Percentiles rank a stretch among this genome's conserved stretches.
Evolutionary conservation across 176 grass and related monocot species (phyloP).

Genomic region (Lolium perenne): DNA sequence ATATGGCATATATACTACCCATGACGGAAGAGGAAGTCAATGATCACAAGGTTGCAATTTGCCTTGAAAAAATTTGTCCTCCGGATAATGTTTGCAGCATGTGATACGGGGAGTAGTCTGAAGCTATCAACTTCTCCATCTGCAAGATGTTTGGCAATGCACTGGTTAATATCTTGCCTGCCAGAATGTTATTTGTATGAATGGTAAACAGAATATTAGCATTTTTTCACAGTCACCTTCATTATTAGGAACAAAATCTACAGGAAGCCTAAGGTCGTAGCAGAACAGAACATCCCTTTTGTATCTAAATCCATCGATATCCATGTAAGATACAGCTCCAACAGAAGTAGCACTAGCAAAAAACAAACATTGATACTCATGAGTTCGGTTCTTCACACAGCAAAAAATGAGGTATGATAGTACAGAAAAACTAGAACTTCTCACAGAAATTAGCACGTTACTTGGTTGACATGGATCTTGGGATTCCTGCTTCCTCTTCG

Average conservation of each 20-base stretch:
- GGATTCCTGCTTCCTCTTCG: slow-evolving; percentile 95
- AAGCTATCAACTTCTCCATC: slow-evolving; percentile 97
- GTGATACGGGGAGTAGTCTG: slow-evolving; percentile 62
- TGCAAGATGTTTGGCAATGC: slow-evolving; percentile 36
- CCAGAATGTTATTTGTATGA: background rate
- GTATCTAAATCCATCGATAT: slow-evolving; percentile 82
- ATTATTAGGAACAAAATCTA: slow-evolving; percentile 81
- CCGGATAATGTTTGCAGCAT: slow-evolving; percentile 73
- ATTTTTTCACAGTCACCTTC: slow-evolving; percentile 53
- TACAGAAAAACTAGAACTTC: background rate
- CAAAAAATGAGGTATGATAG: background rate
- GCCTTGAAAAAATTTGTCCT: slow-evolving; percentile 78
- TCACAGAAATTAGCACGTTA: slow-evolving; percentile 51
- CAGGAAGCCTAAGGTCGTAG: slow-evolving; percentile 84
- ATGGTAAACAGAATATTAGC: background rate
- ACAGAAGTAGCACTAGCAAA: slow-evolving; percentile 67
- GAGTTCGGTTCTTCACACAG: background rate
- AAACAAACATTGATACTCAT: slow-evolving; percentile 24
- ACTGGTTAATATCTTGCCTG: slow-evolving; percentile 9
- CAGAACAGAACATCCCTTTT: slow-evolving; percentile 98
- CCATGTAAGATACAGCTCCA: slow-evolving; percentile 80
- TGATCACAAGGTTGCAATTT: slow-evolving; percentile 84
- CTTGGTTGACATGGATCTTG: slow-evolving; percentile 75
- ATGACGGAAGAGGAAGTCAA: slow-evolving; percentile 86
- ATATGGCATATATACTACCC: slow-evolving; percentile 51